Evolutionary conservation across 139 green algal genomes (phyloP).

Genomic region (Coelastrella sp.): DNA sequence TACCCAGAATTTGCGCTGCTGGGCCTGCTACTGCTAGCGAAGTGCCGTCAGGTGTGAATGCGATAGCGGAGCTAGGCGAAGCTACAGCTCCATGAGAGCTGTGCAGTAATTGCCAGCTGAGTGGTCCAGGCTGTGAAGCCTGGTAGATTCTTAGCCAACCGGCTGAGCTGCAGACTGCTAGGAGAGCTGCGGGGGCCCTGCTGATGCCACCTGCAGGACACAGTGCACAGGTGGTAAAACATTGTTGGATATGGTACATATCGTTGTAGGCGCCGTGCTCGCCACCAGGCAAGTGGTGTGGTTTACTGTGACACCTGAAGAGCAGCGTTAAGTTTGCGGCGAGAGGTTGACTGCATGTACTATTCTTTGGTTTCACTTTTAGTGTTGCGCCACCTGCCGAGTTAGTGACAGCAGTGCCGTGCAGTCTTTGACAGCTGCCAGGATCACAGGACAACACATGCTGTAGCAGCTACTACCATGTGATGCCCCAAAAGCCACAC

Average conservation of each 20-base stretch:
- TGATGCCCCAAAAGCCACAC: not conserved
- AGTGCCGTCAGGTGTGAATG: slow-evolving; percentile 13
- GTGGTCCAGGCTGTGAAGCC: not conserved
- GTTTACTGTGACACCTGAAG: too few relatives aligned
- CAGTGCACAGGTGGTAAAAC: not conserved
- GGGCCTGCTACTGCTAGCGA: slow-evolving; percentile 25
- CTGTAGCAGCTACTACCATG: not conserved
- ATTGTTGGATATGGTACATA: not conserved
- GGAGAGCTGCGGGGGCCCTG: slow-evolving; percentile 5
- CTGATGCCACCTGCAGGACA: not conserved
- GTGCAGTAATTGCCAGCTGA: slow-evolving; percentile 41
- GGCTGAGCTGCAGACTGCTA: not conserved
- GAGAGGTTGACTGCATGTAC: too few relatives aligned
- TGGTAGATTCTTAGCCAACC: slow-evolving; percentile 26
- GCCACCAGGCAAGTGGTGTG: too few relatives aligned
- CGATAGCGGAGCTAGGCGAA: slow-evolving; percentile 20
- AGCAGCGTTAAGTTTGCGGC: too few relatives aligned
- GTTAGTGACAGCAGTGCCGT: too few relatives aligned
- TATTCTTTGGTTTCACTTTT: too few relatives aligned
- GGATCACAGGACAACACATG: not conserved
- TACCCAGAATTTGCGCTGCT: not conserved
- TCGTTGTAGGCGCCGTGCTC: not conserved
- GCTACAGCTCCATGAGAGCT: slow-evolving; percentile 19
- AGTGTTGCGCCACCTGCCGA: too few relatives aligned
- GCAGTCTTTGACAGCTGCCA: not conserved